Base-by-base conservation (phyloP, 1,139 yeast genomes). In the Yamadazyma atlantica region DNA sequence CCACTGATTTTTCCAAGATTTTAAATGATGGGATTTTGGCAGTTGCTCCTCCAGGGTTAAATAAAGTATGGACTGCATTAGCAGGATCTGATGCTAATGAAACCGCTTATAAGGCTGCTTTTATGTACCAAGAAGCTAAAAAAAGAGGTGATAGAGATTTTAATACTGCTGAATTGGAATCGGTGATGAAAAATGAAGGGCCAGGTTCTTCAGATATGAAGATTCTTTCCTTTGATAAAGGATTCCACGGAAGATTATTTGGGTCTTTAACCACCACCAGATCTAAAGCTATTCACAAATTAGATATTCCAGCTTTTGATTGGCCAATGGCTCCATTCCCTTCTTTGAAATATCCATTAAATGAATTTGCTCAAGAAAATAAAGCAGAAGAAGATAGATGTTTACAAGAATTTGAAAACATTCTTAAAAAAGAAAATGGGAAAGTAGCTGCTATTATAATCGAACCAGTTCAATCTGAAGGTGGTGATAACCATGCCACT, bases 401-500 rank as follows among this genome's bases (percentile, higher is more conserved):
- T 53, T 67, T 83, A 51, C 66, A 61, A 24, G 71, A 64, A 39
- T 77, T 82, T 39, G 88, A 82, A 54, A 57, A 64, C 4, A 60
- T 78, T 41, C 67, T 82, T 54, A 57, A 63, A 23, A 56, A 62
- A 9, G 68, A 73, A 60, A 68, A 74, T 43, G 64, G 66, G 26
- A 57, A 60, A 39, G 80, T 85, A 53, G 92, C 92, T 18, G 92
- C 86, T 42, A 70, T 82, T 32, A 75, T 85, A 49, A 75, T 83
- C 40, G 94, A 85, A 66, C 94, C 94, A 45, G 80, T 85, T 46
- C 94, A 85, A 64, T 80, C 90, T 25, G 94, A 85, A 66, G 94
- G 94, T 58, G 94, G 94, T 58, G 94, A 85, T 64, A 84, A 84
- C 70, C 95, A 85, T 57, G 94, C 85, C 11, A 79, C 88, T 29